Conservation (phyloP, 2,329 filamentous ascomycete species). For the Dactylonectria estremocensis region DNA sequence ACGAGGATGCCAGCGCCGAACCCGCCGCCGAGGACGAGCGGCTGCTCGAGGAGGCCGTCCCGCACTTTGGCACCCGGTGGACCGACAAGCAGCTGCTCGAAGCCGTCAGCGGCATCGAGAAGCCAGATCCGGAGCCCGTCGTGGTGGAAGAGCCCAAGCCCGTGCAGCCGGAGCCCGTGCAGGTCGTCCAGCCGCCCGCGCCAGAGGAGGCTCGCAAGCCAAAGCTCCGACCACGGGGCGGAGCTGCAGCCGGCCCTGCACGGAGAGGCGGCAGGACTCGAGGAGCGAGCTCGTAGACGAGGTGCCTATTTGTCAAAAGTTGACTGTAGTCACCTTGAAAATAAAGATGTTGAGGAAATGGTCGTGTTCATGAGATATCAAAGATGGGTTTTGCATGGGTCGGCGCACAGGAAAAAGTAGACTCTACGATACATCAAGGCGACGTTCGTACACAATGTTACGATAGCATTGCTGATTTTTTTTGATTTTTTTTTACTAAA, state of each 20-base stretch:
- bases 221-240: conserved; percentile 46
- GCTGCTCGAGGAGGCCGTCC: conserved; percentile 55
- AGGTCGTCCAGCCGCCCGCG: conserved; percentile 34
- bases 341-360: not conserved
- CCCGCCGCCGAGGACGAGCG: conserved; percentile 33
- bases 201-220: conserved; percentile 49
- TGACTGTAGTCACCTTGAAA: conserved; percentile 15
- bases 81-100: conserved; percentile 61
- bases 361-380: conserved; percentile 10
- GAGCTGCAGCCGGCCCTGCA: conserved; percentile 42
- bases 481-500: not conserved
- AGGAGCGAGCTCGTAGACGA: conserved; percentile 39
- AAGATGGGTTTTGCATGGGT: conserved; percentile 39
- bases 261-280: conserved; percentile 50
- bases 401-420: conserved; percentile 39
- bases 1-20: conserved; percentile 37
- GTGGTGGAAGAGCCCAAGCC: conserved; percentile 49
- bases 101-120: conserved; percentile 62
- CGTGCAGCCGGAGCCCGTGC: conserved; percentile 36
- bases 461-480: conserved; percentile 7
- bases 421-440: conserved; percentile 1
- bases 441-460: conserved; percentile 6
- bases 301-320: conserved; percentile 31
- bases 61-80: conserved; percentile 60
- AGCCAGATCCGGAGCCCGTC: conserved; percentile 48